Evolutionary conservation across 176 grass and related monocot genomes (phyloP).

Genomic region (Chrysopogon serrulatus): DNA sequence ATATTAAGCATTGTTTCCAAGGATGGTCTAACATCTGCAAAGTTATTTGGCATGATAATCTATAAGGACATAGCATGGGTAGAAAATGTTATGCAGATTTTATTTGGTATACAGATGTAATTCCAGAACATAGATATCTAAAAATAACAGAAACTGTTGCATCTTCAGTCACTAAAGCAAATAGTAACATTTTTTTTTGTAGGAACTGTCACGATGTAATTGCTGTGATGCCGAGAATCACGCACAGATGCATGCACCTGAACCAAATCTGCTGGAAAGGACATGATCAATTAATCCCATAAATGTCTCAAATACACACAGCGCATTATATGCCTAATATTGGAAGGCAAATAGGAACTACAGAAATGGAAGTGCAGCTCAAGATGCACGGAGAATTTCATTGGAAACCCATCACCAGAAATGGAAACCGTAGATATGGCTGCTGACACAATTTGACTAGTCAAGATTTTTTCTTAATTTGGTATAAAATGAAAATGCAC

Average conservation of each 20-base stretch:
- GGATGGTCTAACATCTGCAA: neutral
- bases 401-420: neutral
- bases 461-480: neutral
- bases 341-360: neutral
- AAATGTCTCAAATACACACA: neutral
- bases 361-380: neutral
- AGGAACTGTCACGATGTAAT: neutral
- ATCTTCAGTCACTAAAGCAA: neutral
- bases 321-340: neutral
- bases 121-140: neutral
- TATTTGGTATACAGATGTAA: neutral
- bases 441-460: neutral
- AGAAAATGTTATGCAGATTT: too few relatives aligned
- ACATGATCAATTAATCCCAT: neutral
- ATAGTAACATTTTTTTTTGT: neutral
- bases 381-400: neutral
- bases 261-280: neutral
- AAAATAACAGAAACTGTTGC: neutral
- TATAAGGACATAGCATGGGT: too few relatives aligned
- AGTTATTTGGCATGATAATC: neutral
- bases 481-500: neutral
- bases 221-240: neutral
- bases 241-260: neutral
- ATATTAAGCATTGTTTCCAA: neutral
- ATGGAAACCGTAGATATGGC: conserved; percentile 12